A percentile compares a stretch with the other conserved stretches of the same genome.
Conservation (phyloP, 129 eudicot species). For the Gnaphalium uliginosum region DNA sequence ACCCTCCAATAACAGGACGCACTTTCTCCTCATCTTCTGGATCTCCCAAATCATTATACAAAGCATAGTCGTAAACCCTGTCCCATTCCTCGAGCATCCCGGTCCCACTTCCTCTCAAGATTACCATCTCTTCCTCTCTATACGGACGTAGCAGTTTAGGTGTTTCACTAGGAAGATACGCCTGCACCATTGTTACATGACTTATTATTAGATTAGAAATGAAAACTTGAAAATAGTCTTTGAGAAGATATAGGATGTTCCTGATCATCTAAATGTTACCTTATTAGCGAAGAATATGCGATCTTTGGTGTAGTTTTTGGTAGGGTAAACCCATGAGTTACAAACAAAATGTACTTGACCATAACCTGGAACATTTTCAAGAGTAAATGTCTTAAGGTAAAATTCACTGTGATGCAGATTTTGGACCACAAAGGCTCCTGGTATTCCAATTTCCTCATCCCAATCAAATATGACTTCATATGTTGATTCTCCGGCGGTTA, state of each 20-base stretch:
- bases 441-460: conserved; percentile 54
- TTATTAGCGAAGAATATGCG: conserved; percentile 62
- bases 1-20: conserved; percentile 43
- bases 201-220: too few relatives aligned
- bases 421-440: conserved; percentile 62
- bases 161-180: conserved; percentile 38
- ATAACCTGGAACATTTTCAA: conserved; percentile 60
- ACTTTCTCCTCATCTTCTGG: conserved; percentile 26
- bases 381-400: conserved; percentile 64
- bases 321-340: conserved; percentile 70
- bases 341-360: conserved; percentile 57
- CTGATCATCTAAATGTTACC: conserved; percentile 23
- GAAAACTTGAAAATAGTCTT: too few relatives aligned
- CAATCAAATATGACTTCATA: conserved; percentile 47
- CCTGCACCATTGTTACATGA: conserved; percentile 12
- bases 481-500: conserved; percentile 36
- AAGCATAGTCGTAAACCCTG: conserved; percentile 47
- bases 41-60: conserved; percentile 46
- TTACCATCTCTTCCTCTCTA: conserved; percentile 24
- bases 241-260: too few relatives aligned
- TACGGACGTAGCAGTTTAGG: conserved; percentile 23
- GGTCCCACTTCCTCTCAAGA: conserved; percentile 36
- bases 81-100: conserved; percentile 39
- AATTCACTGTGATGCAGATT: conserved; percentile 56
- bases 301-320: conserved; percentile 38